A percentile compares a stretch with the other conserved stretches of the same genome.
Evolutionary conservation across 495 filamentous ascomycete species (phyloP).

Genomic region (Talaromyces proteolyticus): DNA sequence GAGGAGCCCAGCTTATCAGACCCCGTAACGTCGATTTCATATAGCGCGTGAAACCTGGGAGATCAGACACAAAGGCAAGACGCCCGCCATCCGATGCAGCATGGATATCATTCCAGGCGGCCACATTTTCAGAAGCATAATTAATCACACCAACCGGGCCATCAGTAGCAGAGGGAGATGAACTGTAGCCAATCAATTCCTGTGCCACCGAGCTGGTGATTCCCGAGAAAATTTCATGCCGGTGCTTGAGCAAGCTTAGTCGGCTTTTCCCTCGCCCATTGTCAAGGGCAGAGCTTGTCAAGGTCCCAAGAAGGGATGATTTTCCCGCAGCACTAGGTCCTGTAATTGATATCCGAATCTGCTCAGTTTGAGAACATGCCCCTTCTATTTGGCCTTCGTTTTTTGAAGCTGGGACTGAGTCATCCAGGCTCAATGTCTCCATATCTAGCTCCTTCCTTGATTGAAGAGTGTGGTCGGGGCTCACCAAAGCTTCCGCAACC

Average conservation of each 20-base stretch:
- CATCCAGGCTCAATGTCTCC: slow-evolving; percentile 4
- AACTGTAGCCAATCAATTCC: slow-evolving; percentile 78
- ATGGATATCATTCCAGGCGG: slow-evolving; percentile 94
- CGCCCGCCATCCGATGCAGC: slow-evolving; percentile 63
- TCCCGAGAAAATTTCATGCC: slow-evolving; percentile 89
- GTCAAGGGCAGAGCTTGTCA: slow-evolving; percentile 82
- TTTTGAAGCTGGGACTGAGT: not conserved
- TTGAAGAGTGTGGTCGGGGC: slow-evolving; percentile 41
- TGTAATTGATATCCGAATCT: slow-evolving; percentile 85
- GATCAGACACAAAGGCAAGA: slow-evolving; percentile 82
- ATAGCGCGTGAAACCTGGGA: slow-evolving; percentile 83
- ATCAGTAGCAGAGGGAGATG: slow-evolving; percentile 16
- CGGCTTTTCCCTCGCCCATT: slow-evolving; percentile 88
- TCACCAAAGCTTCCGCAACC: slow-evolving; percentile 83
- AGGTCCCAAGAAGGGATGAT: slow-evolving; percentile 80
- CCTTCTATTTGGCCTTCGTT: slow-evolving; percentile 12
- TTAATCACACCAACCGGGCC: slow-evolving; percentile 63
- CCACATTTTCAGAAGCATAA: slow-evolving; percentile 78
- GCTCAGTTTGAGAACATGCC: slow-evolving; percentile 47
- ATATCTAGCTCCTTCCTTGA: slow-evolving; percentile 6
- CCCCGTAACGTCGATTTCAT: slow-evolving; percentile 81
- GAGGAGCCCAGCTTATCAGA: slow-evolving; percentile 91
- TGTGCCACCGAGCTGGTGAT: slow-evolving; percentile 90
- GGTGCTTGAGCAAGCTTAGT: slow-evolving; percentile 81
- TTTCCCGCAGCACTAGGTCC: slow-evolving; percentile 93